Evolutionary conservation across 495 filamentous ascomycete species (phyloP).

Genomic region (Pyrenula aspistea): DNA sequence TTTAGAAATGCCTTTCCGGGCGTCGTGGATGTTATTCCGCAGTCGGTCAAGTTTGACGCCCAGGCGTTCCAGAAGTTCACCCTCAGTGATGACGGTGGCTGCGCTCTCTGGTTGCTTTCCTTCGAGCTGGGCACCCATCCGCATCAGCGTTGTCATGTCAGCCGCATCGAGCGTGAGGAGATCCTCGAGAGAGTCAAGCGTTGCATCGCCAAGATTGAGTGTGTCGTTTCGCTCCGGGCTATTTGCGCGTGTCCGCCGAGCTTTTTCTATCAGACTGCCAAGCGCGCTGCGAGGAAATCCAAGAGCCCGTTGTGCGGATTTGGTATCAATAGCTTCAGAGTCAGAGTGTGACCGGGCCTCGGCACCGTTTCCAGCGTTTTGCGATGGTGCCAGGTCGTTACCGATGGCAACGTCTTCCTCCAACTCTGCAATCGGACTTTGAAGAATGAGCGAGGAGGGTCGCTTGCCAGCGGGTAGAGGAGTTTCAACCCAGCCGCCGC

Average conservation of each 20-base stretch:
- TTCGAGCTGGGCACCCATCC: not conserved
- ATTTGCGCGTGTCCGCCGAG: slow-evolving; percentile 15
- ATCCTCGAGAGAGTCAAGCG: slow-evolving; percentile 49
- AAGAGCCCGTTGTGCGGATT: slow-evolving; percentile 10
- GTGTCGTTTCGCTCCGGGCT: slow-evolving; percentile 14
- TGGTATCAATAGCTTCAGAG: slow-evolving; percentile 3
- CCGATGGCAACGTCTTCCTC: slow-evolving; percentile 20
- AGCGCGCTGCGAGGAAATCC: slow-evolving; percentile 36
- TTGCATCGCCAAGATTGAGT: slow-evolving; percentile 42
- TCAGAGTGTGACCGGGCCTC: slow-evolving; percentile 1
- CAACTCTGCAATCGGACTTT: slow-evolving; percentile 12
- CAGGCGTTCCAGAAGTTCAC: slow-evolving; percentile 45
- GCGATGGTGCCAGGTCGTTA: slow-evolving; percentile 8
- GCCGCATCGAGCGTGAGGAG: slow-evolving; percentile 32
- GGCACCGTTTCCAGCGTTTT: slow-evolving; percentile 2
- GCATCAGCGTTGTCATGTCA: slow-evolving; percentile 6
- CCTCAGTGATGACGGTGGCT: slow-evolving; percentile 18
- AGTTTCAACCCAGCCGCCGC: slow-evolving; percentile 42
- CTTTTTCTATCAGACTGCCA: slow-evolving; percentile 41
- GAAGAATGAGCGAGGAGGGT: not conserved
- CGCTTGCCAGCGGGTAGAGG: slow-evolving; percentile 28
- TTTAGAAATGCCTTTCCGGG: slow-evolving; percentile 52
- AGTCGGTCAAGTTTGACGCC: slow-evolving; percentile 46
- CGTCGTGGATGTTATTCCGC: slow-evolving; percentile 48
- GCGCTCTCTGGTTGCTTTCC: slow-evolving; percentile 13